Percentiles rank a stretch among this genome's conserved stretches.
phyloP scores from a whole-genome alignment of 352 stramenopile species.

The Globisporangium splendens region DNA sequence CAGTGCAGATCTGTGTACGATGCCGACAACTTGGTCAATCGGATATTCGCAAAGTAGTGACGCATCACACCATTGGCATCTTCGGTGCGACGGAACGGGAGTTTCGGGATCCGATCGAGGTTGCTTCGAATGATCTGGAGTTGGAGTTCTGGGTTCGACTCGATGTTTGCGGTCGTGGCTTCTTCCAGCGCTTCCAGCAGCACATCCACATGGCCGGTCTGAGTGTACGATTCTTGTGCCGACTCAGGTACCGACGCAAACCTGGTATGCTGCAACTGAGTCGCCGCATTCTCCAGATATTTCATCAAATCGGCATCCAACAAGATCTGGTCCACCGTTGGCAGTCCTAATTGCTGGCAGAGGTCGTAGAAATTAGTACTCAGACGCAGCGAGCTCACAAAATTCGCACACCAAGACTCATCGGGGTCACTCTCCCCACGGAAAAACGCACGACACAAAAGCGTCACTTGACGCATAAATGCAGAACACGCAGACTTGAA shows the following conservation, averaged over 20 bases:
- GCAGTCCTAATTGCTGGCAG: conserved; percentile 70
- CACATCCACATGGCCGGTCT: conserved; percentile 43
- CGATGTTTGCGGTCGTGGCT: conserved; percentile 10
- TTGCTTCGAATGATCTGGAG: conserved; percentile 38
- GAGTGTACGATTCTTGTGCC: conserved; percentile 47
- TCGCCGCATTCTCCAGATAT: conserved; percentile 53
- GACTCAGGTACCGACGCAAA: conserved; percentile 47
- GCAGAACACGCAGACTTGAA: conserved; percentile 72
- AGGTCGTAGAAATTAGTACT: conserved; percentile 76
- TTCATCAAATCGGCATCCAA: conserved; percentile 39
- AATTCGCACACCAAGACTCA: conserved; percentile 72
- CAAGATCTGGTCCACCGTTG: conserved; percentile 53
- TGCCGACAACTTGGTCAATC: conserved; percentile 54
- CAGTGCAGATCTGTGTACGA: conserved; percentile 80
- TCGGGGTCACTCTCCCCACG: conserved; percentile 74
- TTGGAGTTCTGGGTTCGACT: conserved; percentile 12
- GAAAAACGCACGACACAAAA: conserved; percentile 75
- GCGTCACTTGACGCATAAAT: conserved; percentile 78
- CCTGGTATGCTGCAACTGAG: conserved; percentile 39
- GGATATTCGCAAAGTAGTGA: conserved; percentile 65
- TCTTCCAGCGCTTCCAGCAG: conserved; percentile 40
- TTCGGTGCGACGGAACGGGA: conserved; percentile 49
- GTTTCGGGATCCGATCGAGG: conserved; percentile 40
- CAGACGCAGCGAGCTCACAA: conserved; percentile 67
- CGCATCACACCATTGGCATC: conserved; percentile 26